Percentiles rank a stretch among this genome's conserved stretches.
Conservation (phyloP, 2,329 filamentous ascomycete genomes). For the Fusarium decemcellulare region DNA sequence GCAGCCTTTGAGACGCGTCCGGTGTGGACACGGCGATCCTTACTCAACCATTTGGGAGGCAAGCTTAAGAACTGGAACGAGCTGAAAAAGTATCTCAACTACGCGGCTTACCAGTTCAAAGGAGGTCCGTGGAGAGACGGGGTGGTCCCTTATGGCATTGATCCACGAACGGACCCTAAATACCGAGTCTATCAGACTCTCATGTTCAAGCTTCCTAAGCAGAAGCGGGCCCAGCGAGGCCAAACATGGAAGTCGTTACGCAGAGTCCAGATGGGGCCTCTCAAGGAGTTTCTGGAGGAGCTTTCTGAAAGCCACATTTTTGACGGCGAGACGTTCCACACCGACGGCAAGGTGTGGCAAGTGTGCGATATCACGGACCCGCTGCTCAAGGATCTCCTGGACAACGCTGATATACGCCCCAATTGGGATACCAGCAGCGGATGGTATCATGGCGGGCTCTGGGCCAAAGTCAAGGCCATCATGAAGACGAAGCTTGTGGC, state of each 20-base stretch:
- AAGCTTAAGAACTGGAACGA: slow-evolving; percentile 67
- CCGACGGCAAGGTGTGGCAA: slow-evolving; percentile 94
- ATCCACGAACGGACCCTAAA: slow-evolving; percentile 83
- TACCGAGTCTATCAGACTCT: slow-evolving; percentile 91
- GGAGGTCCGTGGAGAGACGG: slow-evolving; percentile 94
- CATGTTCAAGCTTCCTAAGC: slow-evolving; percentile 81
- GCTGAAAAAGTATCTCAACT: slow-evolving; percentile 83
- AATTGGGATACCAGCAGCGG: slow-evolving; percentile 78
- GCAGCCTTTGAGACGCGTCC: slow-evolving; percentile 80
- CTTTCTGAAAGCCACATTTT: slow-evolving; percentile 79
- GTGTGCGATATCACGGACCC: slow-evolving; percentile 93
- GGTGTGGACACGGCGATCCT: slow-evolving; percentile 87
- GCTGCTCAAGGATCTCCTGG: slow-evolving; percentile 75
- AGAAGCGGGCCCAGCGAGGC: slow-evolving; percentile 61
- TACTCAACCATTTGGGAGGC: slow-evolving; percentile 78
- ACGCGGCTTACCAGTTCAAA: slow-evolving; percentile 92
- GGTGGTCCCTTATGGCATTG: slow-evolving; percentile 86
- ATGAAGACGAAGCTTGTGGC: slow-evolving; percentile 89
- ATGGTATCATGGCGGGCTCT: slow-evolving; percentile 87
- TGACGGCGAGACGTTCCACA: slow-evolving; percentile 80
- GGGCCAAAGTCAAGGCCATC: slow-evolving; percentile 86
- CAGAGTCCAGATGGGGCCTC: slow-evolving; percentile 55
- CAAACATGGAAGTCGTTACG: slow-evolving; percentile 66
- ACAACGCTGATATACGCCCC: slow-evolving; percentile 70
- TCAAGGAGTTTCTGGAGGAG: slow-evolving; percentile 56